Base-by-base conservation (phyloP, 352 stramenopile species). In the Globisporangium spinosum region DNA sequence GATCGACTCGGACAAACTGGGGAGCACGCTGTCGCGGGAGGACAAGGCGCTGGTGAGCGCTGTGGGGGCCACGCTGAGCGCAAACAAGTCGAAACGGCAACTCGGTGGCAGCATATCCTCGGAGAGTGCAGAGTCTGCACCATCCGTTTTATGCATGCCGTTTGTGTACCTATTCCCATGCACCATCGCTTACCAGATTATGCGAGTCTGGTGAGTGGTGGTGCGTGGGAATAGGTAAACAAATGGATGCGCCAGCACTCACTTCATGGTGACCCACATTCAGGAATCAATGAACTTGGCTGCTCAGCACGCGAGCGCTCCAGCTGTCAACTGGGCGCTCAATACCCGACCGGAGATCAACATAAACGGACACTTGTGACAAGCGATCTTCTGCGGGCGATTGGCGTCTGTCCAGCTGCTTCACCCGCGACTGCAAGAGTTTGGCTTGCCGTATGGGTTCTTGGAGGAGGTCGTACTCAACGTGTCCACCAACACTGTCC, bases 31-130 rank as follows among this genome's bases (percentile, higher is more conserved):
- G 49, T 70, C 65, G 6, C 13, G 23, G 9, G 34, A 40, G 34
- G 34, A 40, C 34, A 40, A 40, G 34, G 66, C 51, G 10, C 38
- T 62, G 15, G 51, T 71, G 66, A 56, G n/a, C 12, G 15, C 60
- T 2, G 47, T 67, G 17, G 38, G 51, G 20, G 32, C 57, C 38
- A 56, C n/a, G 0, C 64, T 69, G 20, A 64, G 15, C 27, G 40
- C 27, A 0, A 43, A 17, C 54, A 59, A 35, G 55, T n/a, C 38
- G 15, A 2, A 47, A 2, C 13, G 38, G 13, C 40, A 15, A n/a
- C 40, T 20, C 40, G 5, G 40, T 2, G 9, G 40, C 15, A n/a
- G 40, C 40, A 7, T 7, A 8, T 20, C 40, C 40, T 9, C 15
- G 40, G 40, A n/a, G 15, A 6, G 13, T 40, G 35, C 35, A n/a